These are phyloP conservation scores for Zostera marina DNA, from an alignment of 116 monocot genomes.

Conservation along the genomic window DNA sequence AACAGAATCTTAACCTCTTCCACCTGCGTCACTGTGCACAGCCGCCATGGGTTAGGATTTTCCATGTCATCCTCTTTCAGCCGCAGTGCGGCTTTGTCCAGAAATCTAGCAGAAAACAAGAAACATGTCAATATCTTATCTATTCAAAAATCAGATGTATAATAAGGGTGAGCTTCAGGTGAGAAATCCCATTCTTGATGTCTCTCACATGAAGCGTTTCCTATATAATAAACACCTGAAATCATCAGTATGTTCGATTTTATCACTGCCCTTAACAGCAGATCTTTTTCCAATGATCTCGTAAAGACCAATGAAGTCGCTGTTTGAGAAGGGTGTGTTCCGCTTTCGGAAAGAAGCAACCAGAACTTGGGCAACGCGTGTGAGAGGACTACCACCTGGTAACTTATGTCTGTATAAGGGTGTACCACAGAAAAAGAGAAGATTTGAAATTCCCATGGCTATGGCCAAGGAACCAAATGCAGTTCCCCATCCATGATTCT, in stretches of 20 bases:
- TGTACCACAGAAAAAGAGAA: constrained; percentile 66
- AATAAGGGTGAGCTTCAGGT: too few species aligned
- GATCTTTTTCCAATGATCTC: constrained; percentile 75
- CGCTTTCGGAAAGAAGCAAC: constrained; percentile 73
- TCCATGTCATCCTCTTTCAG: constrained; percentile 43
- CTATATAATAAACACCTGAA: constrained; percentile 39
- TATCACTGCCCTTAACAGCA: constrained; percentile 71
- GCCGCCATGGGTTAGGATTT: constrained; percentile 45
- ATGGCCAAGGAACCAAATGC: constrained; percentile 76
- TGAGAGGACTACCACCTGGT: constrained; percentile 85
- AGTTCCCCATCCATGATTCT: constrained; percentile 67
- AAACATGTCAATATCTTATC: background rate
- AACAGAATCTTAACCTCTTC: constrained; percentile 89
- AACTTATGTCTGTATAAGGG: constrained; percentile 70
- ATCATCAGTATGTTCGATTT: constrained; percentile 77
- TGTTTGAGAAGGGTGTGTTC: constrained; percentile 39
- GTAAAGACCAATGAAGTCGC: constrained; percentile 47
- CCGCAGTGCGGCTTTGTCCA: constrained; percentile 82
- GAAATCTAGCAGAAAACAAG: constrained; percentile 24
- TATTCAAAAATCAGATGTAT: background rate
- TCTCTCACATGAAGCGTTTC: too few species aligned
- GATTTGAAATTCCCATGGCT: constrained; percentile 69
- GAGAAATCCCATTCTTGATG: too few species aligned
- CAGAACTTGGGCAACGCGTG: constrained; percentile 73
- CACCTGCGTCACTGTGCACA: constrained; percentile 92